These are phyloP conservation scores for Barnettozyma pratensis DNA, from an alignment of 805 yeast species.

Conservation along the genomic window DNA sequence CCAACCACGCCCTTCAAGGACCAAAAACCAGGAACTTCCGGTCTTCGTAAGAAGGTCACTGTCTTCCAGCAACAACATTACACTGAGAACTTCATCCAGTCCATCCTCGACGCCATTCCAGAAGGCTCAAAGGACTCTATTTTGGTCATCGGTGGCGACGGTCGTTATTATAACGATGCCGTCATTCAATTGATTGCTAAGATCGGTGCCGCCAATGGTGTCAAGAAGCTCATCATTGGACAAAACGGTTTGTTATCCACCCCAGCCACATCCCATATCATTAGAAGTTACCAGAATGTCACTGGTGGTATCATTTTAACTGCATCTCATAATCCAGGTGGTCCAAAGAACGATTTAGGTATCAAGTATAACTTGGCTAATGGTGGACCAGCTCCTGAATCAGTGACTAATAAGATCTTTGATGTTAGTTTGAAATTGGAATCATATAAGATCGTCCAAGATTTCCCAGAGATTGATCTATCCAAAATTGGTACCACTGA, in stretches of 20 bases:
- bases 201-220: slow-evolving; percentile 90
- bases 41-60: slow-evolving; percentile 84
- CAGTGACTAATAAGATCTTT: slow-evolving; percentile 83
- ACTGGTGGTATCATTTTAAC: slow-evolving; percentile 96
- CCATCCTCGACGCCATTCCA: slow-evolving; percentile 81
- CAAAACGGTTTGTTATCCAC: slow-evolving; percentile 86
- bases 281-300: slow-evolving; percentile 57
- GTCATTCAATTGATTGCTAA: slow-evolving; percentile 78
- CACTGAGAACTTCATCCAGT: slow-evolving; percentile 91
- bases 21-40: slow-evolving; percentile 98
- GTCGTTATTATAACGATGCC: slow-evolving; percentile 81
- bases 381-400: slow-evolving; percentile 98
- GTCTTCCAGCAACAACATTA: slow-evolving; percentile 76
- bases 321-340: slow-evolving; percentile 98
- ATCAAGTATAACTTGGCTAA: slow-evolving; percentile 91
- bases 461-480: slow-evolving; percentile 64
- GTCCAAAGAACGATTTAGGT: slow-evolving; percentile 87
- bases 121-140: slow-evolving; percentile 75
- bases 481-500: slow-evolving; percentile 44
- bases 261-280: slow-evolving; percentile 94
- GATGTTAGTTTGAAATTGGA: slow-evolving; percentile 57
- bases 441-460: slow-evolving; percentile 52
- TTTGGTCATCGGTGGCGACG: slow-evolving; percentile 95
- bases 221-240: slow-evolving; percentile 78
- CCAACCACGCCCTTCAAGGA: slow-evolving; percentile 75